phyloP scores from a whole-genome alignment of 2,329 filamentous ascomycete genomes.

The Trichoderma breve region DNA sequence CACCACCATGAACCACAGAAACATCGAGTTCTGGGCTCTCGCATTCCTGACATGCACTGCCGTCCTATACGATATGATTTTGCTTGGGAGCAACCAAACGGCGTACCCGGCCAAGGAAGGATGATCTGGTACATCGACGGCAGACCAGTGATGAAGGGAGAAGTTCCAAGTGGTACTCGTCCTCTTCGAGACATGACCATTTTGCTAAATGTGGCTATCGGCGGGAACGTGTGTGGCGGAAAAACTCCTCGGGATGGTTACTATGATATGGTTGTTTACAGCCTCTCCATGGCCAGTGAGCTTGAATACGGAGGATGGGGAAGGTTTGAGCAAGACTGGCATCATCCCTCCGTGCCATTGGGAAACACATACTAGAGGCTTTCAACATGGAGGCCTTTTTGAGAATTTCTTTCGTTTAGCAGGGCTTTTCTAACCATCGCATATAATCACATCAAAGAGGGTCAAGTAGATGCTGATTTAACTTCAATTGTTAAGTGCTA shows the following conservation, averaged over 20 bases:
- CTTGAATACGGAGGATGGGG: constrained; percentile 53
- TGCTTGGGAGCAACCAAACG: constrained; percentile 51
- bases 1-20: constrained; percentile 54
- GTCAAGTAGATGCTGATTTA: background rate
- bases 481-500: background rate
- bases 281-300: constrained; percentile 51
- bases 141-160: constrained; percentile 54
- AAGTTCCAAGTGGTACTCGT: constrained; percentile 51
- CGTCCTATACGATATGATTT: constrained; percentile 54
- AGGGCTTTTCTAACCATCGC: background rate
- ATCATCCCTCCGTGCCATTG: constrained; percentile 24
- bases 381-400: background rate
- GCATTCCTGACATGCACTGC: constrained; percentile 46
- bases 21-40: constrained; percentile 54
- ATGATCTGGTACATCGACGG: constrained; percentile 61
- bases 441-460: background rate
- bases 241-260: constrained; percentile 49
- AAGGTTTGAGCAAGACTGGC: constrained; percentile 53
- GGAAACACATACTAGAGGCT: constrained; percentile 35
- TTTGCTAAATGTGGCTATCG: constrained; percentile 61
- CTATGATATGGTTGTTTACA: constrained; percentile 57
- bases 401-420: background rate
- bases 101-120: constrained; percentile 43
- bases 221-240: constrained; percentile 56
- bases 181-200: constrained; percentile 56